Evolutionary conservation across 768 basidiomycete genomes (phyloP).

Genomic region (Lanmaoa rubissima): DNA sequence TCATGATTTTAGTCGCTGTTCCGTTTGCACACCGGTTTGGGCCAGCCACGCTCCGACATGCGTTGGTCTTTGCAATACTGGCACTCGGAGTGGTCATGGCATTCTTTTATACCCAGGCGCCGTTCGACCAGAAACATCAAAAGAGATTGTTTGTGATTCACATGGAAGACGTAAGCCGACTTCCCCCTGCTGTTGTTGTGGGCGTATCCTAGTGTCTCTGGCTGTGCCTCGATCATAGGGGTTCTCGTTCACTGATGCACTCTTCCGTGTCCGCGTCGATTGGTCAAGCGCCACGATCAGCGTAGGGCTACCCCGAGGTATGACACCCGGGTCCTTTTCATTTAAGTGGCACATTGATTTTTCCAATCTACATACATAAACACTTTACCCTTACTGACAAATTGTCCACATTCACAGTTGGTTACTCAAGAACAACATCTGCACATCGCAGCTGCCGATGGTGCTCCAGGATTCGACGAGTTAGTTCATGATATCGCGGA

Average conservation of each 20-base stretch:
- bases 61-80: slow-evolving; percentile 46
- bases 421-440: slow-evolving; percentile 69
- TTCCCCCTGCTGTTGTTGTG: neutral
- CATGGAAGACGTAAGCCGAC: slow-evolving; percentile 71
- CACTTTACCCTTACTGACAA: slow-evolving; percentile 1
- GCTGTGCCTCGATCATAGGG: too few relatives aligned
- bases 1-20: slow-evolving; percentile 56
- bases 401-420: slow-evolving; percentile 42
- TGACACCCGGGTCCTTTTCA: neutral
- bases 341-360: neutral
- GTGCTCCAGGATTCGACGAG: slow-evolving; percentile 68
- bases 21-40: slow-evolving; percentile 79
- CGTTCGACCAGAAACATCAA: slow-evolving; percentile 86
- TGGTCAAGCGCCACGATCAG: neutral
- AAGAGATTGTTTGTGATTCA: slow-evolving; percentile 83
- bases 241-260: neutral
- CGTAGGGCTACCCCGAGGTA: neutral
- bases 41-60: slow-evolving; percentile 34
- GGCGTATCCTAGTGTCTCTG: neutral
- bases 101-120: slow-evolving; percentile 54
- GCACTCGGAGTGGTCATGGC: slow-evolving; percentile 52
- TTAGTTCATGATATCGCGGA: slow-evolving; percentile 61
- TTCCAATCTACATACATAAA: neutral
- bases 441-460: slow-evolving; percentile 81
- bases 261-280: neutral